phyloP scores from a whole-genome alignment of 2,329 filamentous ascomycete genomes.

The Pseudogymnoascus sp. region DNA sequence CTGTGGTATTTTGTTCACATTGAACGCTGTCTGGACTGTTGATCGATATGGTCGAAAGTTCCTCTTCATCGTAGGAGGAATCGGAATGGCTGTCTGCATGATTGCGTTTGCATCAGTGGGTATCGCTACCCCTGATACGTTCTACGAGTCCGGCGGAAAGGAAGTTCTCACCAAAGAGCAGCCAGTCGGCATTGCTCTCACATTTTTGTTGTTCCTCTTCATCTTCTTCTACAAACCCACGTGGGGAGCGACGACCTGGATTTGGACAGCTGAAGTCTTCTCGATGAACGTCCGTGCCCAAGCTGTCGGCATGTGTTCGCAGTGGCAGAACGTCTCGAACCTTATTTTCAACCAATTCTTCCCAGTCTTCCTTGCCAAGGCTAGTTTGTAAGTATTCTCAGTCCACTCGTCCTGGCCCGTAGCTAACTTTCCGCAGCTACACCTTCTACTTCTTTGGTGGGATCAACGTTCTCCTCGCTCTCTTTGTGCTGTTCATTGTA shows the following conservation, averaged over 20 bases:
- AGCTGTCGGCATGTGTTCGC: slow-evolving; percentile 58
- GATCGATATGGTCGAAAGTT: slow-evolving; percentile 65
- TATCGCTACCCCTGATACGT: slow-evolving; percentile 43
- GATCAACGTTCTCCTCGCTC: slow-evolving; percentile 39
- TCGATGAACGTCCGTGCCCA: slow-evolving; percentile 66
- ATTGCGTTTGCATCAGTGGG: slow-evolving; percentile 54
- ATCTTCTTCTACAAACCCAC: slow-evolving; percentile 63
- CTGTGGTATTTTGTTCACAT: slow-evolving; percentile 64
- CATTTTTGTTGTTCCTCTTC: slow-evolving; percentile 60
- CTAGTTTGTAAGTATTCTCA: slow-evolving; percentile 27
- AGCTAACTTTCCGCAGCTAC: slow-evolving; percentile 30
- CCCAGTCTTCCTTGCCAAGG: slow-evolving; percentile 56
- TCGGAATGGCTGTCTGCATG: slow-evolving; percentile 66
- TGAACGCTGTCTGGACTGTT: slow-evolving; percentile 67
- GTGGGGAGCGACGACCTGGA: slow-evolving; percentile 66
- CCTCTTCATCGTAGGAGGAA: slow-evolving; percentile 59
- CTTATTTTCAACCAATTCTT: slow-evolving; percentile 65
- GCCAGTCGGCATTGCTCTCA: slow-evolving; percentile 59
- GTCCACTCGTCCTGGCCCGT: neutral
- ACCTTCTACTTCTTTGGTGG: slow-evolving; percentile 46
- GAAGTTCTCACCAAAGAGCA: slow-evolving; percentile 46
- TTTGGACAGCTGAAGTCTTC: slow-evolving; percentile 64
- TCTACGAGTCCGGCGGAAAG: neutral
- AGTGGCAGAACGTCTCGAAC: slow-evolving; percentile 59
- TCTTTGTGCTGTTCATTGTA: slow-evolving; percentile 45